Base-by-base conservation (phyloP, 2,329 filamentous ascomycete species). In the Xylariales sp. region DNA sequence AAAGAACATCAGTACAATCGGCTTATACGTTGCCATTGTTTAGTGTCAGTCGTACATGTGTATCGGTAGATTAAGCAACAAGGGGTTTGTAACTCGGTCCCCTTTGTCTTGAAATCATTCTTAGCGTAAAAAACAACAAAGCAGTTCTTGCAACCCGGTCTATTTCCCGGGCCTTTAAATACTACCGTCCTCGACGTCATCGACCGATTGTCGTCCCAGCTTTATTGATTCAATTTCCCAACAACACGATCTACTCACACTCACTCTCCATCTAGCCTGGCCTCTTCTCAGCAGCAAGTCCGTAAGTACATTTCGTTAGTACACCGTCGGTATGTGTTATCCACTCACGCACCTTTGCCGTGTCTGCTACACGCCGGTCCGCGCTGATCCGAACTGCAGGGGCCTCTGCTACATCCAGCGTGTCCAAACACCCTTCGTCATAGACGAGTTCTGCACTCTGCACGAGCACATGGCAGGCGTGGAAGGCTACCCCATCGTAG, bases 341-440 rank as follows among this genome's bases (percentile, higher is more conserved):
- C 48, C 62, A 14, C 3, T 48, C 8, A 48, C 34, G 1, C 62
- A 64, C 6, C 4, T 64, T 7, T 64, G 62, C 30, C 3, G n/a
- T 7, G 9, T 32, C 0, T 64, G 62, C 3, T 10, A 54, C 2
- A 4, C 14, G 2, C 28, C 39, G 5, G 55, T 60, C 1, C 55
- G 62, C 3, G 48, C 41, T n/a, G 55, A 64, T 10, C 14, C 23
- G 3, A 0, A 6, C 4, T 59, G 62, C 18, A 46, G 18, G 3
- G 62, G 62, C 3, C n/a, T 59, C 0, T 59, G 62, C n/a, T 59
- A 30, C n/a, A 18, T 53, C 6, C 48, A 34, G 34, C 9, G 12
- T 3, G 1, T 32, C n/a, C 48, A 53, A 32, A 16, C 14, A 0
- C 46, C 55, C 3, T 48, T n/a, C 12, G 14, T 48, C 1, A 6